These are phyloP conservation scores for Trichoderma gamsii DNA, from an alignment of 495 filamentous ascomycete species.

Conservation along the genomic window DNA sequence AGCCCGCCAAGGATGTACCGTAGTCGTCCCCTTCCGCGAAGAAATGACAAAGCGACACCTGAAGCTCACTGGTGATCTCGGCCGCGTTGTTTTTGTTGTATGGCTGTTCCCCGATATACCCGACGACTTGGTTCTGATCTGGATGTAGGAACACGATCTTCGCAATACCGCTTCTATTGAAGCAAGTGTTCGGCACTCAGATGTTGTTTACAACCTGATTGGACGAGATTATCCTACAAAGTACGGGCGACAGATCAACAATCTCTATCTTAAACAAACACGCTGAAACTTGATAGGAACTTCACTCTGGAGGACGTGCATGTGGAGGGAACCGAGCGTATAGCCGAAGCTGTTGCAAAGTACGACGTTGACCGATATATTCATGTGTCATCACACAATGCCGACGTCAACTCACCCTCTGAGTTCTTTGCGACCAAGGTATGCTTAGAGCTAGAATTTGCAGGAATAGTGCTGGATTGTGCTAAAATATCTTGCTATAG, in stretches of 20 bases:
- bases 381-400: slow-evolving; percentile 94
- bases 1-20: slow-evolving; percentile 89
- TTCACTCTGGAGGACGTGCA: slow-evolving; percentile 90
- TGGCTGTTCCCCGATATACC: not conserved
- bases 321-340: slow-evolving; percentile 89
- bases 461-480: not conserved
- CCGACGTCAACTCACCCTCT: slow-evolving; percentile 69
- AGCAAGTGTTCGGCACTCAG: slow-evolving; percentile 91
- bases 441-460: slow-evolving; percentile 17
- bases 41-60: slow-evolving; percentile 97
- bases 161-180: slow-evolving; percentile 94
- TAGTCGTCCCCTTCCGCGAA: slow-evolving; percentile 89
- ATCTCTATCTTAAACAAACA: not conserved
- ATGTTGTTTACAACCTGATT: slow-evolving; percentile 93
- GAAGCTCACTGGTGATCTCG: slow-evolving; percentile 90
- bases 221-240: slow-evolving; percentile 95
- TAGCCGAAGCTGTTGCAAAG: slow-evolving; percentile 92
- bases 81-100: slow-evolving; percentile 78
- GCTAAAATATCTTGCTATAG: slow-evolving; percentile 37
- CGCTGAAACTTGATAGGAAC: slow-evolving; percentile 54
- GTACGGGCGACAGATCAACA: slow-evolving; percentile 42
- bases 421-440: slow-evolving; percentile 91
- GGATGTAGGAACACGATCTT: slow-evolving; percentile 78
- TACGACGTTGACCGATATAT: slow-evolving; percentile 98
- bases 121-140: not conserved